Evolutionary conservation across 768 basidiomycete species (phyloP).

Genomic region (Tylopilus subfusipes): DNA sequence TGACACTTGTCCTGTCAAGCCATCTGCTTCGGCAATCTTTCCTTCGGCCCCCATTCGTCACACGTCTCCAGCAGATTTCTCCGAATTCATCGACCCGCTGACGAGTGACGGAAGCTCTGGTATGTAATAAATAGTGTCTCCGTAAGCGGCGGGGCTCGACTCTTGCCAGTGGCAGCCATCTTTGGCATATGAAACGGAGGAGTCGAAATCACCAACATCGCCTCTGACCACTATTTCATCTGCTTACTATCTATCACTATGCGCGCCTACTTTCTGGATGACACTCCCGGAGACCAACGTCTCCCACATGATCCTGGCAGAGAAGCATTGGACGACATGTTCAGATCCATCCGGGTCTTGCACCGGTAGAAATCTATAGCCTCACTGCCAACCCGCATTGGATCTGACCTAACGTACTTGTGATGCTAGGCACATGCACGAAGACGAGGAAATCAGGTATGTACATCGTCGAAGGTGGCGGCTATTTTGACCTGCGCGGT

Average conservation of each 20-base stretch:
- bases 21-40: too few relatives aligned
- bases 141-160: too few relatives aligned
- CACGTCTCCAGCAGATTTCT: too few relatives aligned
- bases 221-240: too few relatives aligned
- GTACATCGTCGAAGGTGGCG: conserved; percentile 76
- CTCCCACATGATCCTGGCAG: conserved; percentile 69
- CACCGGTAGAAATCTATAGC: too few relatives aligned
- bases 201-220: too few relatives aligned
- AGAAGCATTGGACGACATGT: conserved; percentile 43
- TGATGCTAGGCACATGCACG: conserved; percentile 77
- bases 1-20: too few relatives aligned
- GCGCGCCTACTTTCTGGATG: conserved; percentile 73
- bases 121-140: not conserved
- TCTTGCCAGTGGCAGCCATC: too few relatives aligned
- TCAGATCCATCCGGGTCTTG: conserved; percentile 60
- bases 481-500: conserved; percentile 90
- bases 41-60: too few relatives aligned
- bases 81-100: too few relatives aligned
- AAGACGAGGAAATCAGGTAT: conserved; percentile 85
- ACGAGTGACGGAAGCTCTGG: not conserved
- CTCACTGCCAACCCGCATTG: too few relatives aligned
- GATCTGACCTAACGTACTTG: too few relatives aligned
- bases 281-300: conserved; percentile 75
- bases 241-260: conserved; percentile 32
- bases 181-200: not conserved